A percentile compares a stretch with the other conserved stretches of the same genome.
Conservation (phyloP, 2,329 filamentous ascomycete species). For the Nemania sp. region DNA sequence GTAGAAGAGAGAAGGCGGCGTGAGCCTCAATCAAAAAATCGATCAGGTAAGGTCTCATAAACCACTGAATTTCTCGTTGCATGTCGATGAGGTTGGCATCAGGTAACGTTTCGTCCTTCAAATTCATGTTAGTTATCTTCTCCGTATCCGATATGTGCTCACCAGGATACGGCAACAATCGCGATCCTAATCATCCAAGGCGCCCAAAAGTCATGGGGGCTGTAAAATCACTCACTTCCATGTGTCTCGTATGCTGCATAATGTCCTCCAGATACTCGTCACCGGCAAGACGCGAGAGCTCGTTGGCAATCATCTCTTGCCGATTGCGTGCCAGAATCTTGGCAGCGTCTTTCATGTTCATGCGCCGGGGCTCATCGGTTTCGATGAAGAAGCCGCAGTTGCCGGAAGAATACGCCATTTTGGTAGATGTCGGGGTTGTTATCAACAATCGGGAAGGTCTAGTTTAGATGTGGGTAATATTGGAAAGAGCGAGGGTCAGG, state of each 20-base stretch:
- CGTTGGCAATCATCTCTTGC: slow-evolving; percentile 85
- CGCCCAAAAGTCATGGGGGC: neutral
- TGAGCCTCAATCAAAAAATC: slow-evolving; percentile 98
- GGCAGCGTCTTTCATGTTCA: slow-evolving; percentile 73
- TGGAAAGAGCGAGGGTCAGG: slow-evolving; percentile 52
- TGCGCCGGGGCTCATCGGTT: slow-evolving; percentile 58
- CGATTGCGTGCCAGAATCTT: slow-evolving; percentile 78
- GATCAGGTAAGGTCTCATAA: slow-evolving; percentile 96
- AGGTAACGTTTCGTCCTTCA: slow-evolving; percentile 78
- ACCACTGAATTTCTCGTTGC: slow-evolving; percentile 99
- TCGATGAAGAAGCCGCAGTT: slow-evolving; percentile 60
- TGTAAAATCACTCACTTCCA: slow-evolving; percentile 68
- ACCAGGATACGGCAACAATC: too few species aligned
- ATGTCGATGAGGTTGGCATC: slow-evolving; percentile 99
- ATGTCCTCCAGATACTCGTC: slow-evolving; percentile 96
- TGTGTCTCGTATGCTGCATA: slow-evolving; percentile 88
- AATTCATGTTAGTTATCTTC: slow-evolving; percentile 23
- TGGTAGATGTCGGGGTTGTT: slow-evolving; percentile 35
- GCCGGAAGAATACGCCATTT: slow-evolving; percentile 51
- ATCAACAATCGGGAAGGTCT: slow-evolving; percentile 38
- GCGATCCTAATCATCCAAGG: neutral
- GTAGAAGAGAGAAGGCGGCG: slow-evolving; percentile 88
- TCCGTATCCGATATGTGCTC: too few species aligned
- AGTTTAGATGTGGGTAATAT: slow-evolving; percentile 32
- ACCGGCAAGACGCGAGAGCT: slow-evolving; percentile 80